Evolutionary conservation across 495 filamentous ascomycete genomes (phyloP), one percentile per base, ranked within the genome.

Genomic region (Xylaria bambusicola): DNA sequence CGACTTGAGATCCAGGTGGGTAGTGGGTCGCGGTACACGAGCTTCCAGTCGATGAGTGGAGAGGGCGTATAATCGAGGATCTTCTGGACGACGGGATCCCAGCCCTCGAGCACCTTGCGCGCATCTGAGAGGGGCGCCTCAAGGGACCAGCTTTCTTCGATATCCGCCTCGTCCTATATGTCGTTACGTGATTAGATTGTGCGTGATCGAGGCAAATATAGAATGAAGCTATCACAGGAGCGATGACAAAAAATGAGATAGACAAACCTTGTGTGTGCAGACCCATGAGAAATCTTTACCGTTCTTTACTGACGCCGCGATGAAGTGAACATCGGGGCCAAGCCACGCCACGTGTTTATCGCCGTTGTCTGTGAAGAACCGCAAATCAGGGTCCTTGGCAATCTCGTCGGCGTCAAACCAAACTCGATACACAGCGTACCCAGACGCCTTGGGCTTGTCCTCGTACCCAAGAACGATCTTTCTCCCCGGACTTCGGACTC

Each of bases 201-300:
- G n/a, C n/a, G n/a, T n/a, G n/a, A n/a, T n/a, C n/a, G n/a, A n/a
- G n/a, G n/a, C n/a, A n/a, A n/a, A n/a, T n/a, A n/a, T n/a, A n/a
- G n/a, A n/a, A n/a, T n/a, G n/a, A n/a, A n/a, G n/a, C n/a, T n/a
- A n/a, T n/a, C n/a, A n/a, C n/a, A n/a, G n/a, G n/a, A n/a, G n/a
- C n/a, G 31, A 13, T 7, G 40, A 13, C 40, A 9, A 21, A 58
- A 33, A 31, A 41, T 23, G 20, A 31, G 15, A 21, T 8, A 21
- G n/a, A 57, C 54, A 8, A 36, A 77, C 77, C 45, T 79, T 80
- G 63, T 89, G 86, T 8, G 87, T 89, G 33, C 87, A 81, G 15
- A 88, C 87, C 87, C 86, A 90, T 60, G 84, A 86, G 42, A 88
- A 84, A 60, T 89, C 86, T 21, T 75, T 75, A 1, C 86, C 85